These are phyloP conservation scores for Nakazawaea peltata DNA, from an alignment of 805 yeast species.

Conservation along the genomic window DNA sequence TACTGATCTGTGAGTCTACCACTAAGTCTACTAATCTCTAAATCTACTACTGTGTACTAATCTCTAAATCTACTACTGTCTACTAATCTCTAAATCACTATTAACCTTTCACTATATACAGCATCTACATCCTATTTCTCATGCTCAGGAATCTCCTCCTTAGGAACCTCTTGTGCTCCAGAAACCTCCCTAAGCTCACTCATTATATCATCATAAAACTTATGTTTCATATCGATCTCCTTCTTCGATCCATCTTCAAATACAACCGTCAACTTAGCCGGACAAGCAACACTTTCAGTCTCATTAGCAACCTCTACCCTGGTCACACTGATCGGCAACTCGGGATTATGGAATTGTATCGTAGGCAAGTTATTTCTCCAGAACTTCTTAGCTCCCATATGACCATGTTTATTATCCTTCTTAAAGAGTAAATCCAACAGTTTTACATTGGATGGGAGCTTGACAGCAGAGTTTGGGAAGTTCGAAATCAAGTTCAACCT, in stretches of 20 bases:
- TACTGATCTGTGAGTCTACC: too few species aligned
- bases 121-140: too few species aligned
- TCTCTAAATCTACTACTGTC: too few species aligned
- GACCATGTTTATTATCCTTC: slow-evolving; percentile 38
- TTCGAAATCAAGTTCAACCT: slow-evolving; percentile 46
- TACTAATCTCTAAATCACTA: too few species aligned
- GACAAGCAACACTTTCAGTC: slow-evolving; percentile 35
- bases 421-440: slow-evolving; percentile 49
- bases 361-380: slow-evolving; percentile 73
- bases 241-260: slow-evolving; percentile 29
- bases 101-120: too few species aligned
- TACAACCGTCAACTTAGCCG: slow-evolving; percentile 35
- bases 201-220: slow-evolving; percentile 45
- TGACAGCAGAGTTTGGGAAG: slow-evolving; percentile 31
- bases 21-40: too few species aligned
- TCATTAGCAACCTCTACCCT: slow-evolving; percentile 37
- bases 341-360: slow-evolving; percentile 77
- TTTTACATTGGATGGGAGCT: slow-evolving; percentile 26
- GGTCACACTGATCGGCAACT: slow-evolving; percentile 49
- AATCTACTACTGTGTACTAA: too few species aligned
- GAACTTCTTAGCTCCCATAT: slow-evolving; percentile 64
- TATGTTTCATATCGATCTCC: slow-evolving; percentile 45
- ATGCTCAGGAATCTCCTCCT: slow-evolving; percentile 29
- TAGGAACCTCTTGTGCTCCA: slow-evolving; percentile 43
- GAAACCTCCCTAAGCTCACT: slow-evolving; percentile 42